Conservation (phyloP, 2,329 filamentous ascomycete genomes). For the Diaporthe nobilis region DNA sequence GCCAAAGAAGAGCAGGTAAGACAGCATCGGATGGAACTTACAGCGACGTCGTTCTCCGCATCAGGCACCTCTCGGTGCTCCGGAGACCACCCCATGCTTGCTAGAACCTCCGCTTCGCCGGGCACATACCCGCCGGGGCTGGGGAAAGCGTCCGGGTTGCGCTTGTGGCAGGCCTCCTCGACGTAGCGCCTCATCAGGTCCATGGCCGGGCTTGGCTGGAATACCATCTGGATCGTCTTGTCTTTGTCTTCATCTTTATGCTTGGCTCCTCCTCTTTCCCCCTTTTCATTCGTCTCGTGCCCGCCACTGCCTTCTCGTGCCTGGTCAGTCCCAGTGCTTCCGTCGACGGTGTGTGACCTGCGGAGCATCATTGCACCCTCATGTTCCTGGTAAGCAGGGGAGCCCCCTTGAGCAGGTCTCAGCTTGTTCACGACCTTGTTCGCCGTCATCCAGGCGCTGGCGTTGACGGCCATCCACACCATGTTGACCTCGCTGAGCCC, state of each 20-base stretch:
- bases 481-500: constrained; percentile 32
- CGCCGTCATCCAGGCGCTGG: constrained; percentile 32
- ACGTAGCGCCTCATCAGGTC: constrained; percentile 27
- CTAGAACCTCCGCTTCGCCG: constrained; percentile 11
- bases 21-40: neutral
- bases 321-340: neutral
- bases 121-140: neutral
- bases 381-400: neutral
- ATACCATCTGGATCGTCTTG: constrained; percentile 22
- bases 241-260: neutral
- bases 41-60: constrained; percentile 15
- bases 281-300: neutral
- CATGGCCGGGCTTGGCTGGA: constrained; percentile 31
- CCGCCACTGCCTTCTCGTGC: neutral
- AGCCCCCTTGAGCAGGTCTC: neutral
- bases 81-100: constrained; percentile 28
- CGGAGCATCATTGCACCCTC: neutral
- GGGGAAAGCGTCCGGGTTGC: constrained; percentile 29
- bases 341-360: neutral
- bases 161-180: constrained; percentile 28
- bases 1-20: too few relatives aligned
- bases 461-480: constrained; percentile 36
- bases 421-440: constrained; percentile 17
- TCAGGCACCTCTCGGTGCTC: constrained; percentile 21
- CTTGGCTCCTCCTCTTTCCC: neutral